Base-by-base conservation (phyloP, 768 basidiomycete species). In the Mrakia frigida region DNA sequence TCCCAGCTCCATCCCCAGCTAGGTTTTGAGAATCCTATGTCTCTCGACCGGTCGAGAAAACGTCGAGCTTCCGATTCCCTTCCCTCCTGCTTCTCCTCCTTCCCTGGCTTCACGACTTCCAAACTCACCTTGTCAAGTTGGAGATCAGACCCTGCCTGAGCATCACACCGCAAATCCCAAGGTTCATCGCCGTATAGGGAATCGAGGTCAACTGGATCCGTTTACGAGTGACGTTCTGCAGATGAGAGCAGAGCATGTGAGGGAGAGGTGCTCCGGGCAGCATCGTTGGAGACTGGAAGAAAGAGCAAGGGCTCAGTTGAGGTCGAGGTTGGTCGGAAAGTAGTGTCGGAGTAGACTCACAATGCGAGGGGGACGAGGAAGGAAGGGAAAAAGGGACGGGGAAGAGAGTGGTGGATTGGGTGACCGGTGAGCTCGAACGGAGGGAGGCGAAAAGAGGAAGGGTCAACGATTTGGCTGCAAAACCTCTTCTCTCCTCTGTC, bases 191-290 rank as follows among this genome's bases (percentile, higher is more conserved):
- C 63, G 88, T 91, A 84, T 97, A 94, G 43, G 89, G 86, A 76
- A 98, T 88, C 16, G 90, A 87, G 76, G 98, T 86, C 78, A 86
- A 86, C 53, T 87, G 87, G 84, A 94, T 92, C 25, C 94, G 89
- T 0, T 93, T 92, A 28, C 92, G 90, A 81, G 94, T 94, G 21
- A 94, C 93, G 81, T 97, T 97, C 85, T 94, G 91, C 52, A 97
- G 81, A 81, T 90, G 90, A n/a, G 94, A 87, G 81, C 93, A 94
- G 80, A 98, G 90, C 83, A 93, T 89, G 84, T 91, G 88, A 0
- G 95, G 85, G 11, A 81, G 76, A n/a, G 71, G 35, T 43, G 67
- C 7, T 3, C 31, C 35, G 67, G 21, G 16, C 18, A 37, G 3
- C 67, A 69, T 69, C 21, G 67, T 56, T 3, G 56, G 18, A 56